phyloP scores from a whole-genome alignment of 441 rosid species.

The Omphalea diandra region DNA sequence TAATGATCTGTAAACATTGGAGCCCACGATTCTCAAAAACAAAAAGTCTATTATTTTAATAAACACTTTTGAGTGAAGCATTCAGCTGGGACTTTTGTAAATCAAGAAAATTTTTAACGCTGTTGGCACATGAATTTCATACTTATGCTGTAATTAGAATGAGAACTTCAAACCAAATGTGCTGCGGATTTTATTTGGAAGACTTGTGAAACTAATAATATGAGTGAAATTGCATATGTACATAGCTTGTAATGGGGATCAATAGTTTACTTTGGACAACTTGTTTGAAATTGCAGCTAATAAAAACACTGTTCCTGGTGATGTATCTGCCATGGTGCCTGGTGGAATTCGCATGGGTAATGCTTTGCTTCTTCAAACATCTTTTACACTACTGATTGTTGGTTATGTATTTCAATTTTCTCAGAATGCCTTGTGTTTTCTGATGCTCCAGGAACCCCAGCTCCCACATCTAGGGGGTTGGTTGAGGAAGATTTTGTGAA shows the following conservation, averaged over 20 bases:
- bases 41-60: no score
- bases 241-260: conserved; percentile 11
- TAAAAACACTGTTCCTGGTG: conserved; percentile 97
- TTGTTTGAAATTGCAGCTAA: conserved; percentile 71
- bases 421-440: conserved; percentile 14
- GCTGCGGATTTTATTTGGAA: neutral
- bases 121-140: neutral
- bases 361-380: conserved; percentile 22
- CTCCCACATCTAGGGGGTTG: conserved; percentile 91
- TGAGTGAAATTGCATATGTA: neutral
- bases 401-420: neutral
- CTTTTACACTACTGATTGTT: conserved; percentile 7
- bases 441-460: conserved; percentile 72
- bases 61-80: no score
- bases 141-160: neutral
- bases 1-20: no score
- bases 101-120: neutral
- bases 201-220: neutral
- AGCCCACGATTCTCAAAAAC: no score
- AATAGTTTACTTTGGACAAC: neutral
- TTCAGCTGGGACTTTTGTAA: neutral
- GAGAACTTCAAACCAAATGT: neutral
- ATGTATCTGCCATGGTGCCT: conserved; percentile 99
- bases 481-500: conserved; percentile 86
- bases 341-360: conserved; percentile 99